Conservation (phyloP, 257 asterid species). For the Eustoma russellianum region DNA sequence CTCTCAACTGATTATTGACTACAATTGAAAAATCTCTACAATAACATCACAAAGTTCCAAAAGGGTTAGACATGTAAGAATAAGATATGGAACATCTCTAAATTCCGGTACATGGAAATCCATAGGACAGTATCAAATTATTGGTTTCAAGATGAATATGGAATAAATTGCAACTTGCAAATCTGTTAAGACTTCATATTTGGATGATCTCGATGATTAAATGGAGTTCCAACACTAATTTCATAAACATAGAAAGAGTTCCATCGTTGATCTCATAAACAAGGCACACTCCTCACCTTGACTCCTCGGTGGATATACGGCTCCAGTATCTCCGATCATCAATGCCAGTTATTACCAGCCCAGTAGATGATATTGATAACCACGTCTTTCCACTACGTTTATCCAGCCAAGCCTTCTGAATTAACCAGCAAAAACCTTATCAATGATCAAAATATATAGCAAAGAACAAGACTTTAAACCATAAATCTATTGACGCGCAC, state of each 20-base stretch:
- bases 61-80: too few species aligned
- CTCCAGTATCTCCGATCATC: slow-evolving; percentile 93
- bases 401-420: slow-evolving; percentile 89
- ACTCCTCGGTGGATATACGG: slow-evolving; percentile 75
- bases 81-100: too few species aligned
- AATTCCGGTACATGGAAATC: too few species aligned
- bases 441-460: slow-evolving; percentile 4
- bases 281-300: slow-evolving; percentile 46
- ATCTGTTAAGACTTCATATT: too few species aligned
- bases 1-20: too few species aligned
- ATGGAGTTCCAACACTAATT: too few species aligned
- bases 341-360: slow-evolving; percentile 73
- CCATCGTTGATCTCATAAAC: not conserved
- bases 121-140: too few species aligned
- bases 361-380: slow-evolving; percentile 59
- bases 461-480: not conserved
- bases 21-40: too few species aligned
- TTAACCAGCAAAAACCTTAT: slow-evolving; percentile 7
- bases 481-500: not conserved
- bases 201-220: too few species aligned
- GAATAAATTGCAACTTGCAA: too few species aligned
- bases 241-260: not conserved
- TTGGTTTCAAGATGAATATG: too few species aligned
- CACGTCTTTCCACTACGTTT: slow-evolving; percentile 59
- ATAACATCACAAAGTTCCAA: too few species aligned